Conservation (phyloP, 805 yeast genomes). For the Ogataea henricii region DNA sequence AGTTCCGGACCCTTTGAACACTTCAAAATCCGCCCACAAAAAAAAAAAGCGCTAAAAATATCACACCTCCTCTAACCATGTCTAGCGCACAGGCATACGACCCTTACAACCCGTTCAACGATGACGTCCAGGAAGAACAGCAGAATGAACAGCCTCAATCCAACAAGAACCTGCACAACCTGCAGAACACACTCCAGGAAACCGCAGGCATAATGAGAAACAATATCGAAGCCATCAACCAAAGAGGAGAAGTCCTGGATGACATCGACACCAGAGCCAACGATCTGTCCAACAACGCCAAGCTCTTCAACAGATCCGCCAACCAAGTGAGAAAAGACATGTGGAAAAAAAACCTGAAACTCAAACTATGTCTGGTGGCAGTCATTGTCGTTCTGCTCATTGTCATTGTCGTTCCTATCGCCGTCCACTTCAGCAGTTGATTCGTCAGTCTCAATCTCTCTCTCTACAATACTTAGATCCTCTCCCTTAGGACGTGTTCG, state of each 20-base stretch:
- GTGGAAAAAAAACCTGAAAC: constrained; percentile 99
- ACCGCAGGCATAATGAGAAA: constrained; percentile 98
- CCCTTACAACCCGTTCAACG: constrained; percentile 37
- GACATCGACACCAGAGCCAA: constrained; percentile 92
- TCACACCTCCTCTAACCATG: no score
- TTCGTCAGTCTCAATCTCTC: background rate
- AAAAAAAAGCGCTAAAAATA: no score
- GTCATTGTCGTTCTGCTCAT: constrained; percentile 77
- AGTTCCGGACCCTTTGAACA: no score
- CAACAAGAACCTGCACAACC: constrained; percentile 29
- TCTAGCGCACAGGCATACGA: constrained; percentile 38
- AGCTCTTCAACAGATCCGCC: constrained; percentile 94
- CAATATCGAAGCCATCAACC: constrained; percentile 93
- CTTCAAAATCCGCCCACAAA: no score
- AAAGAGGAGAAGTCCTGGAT: constrained; percentile 91
- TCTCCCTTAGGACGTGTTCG: no score
- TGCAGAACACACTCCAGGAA: constrained; percentile 48
- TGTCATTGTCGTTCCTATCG: constrained; percentile 90
- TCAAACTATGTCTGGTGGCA: constrained; percentile 87
- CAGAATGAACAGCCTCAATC: constrained; percentile 19
- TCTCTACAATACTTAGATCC: no score
- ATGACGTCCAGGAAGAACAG: constrained; percentile 33
- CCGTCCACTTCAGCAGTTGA: constrained; percentile 67
- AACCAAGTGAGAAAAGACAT: constrained; percentile 96
- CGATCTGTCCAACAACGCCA: constrained; percentile 87